Percentiles rank a stretch among this genome's conserved stretches.
These are phyloP conservation scores for Taxawa tesnikishii DNA, from an alignment of 2,329 filamentous ascomycete genomes.

Conservation along the genomic window DNA sequence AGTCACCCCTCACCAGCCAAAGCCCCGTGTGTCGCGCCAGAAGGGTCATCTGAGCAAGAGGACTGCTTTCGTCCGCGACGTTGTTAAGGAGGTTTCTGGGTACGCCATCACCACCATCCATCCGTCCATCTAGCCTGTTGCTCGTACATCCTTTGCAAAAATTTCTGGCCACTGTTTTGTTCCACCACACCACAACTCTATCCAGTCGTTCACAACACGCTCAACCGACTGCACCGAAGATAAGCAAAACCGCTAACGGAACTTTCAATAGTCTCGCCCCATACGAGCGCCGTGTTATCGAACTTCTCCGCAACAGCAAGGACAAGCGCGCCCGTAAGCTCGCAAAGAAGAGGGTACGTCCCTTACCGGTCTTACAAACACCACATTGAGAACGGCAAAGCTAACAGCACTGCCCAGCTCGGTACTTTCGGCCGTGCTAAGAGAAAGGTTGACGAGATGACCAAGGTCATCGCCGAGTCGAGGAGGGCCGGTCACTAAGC, in stretches of 20 bases:
- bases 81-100: slow-evolving; percentile 97
- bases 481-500: slow-evolving; percentile 62
- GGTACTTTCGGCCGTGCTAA: slow-evolving; percentile 98
- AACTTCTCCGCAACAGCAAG: slow-evolving; percentile 97
- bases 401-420: slow-evolving; percentile 45
- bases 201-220: not conserved
- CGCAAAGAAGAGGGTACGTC: slow-evolving; percentile 92
- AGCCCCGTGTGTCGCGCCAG: slow-evolving; percentile 48
- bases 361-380: too few relatives aligned
- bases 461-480: slow-evolving; percentile 93
- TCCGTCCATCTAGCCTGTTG: not conserved
- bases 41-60: slow-evolving; percentile 97
- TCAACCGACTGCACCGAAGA: slow-evolving; percentile 9
- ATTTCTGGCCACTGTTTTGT: not conserved
- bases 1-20: slow-evolving; percentile 39
- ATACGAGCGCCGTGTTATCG: slow-evolving; percentile 95
- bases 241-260: slow-evolving; percentile 4
- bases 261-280: slow-evolving; percentile 25
- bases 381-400: too few relatives aligned
- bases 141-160: not conserved
- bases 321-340: slow-evolving; percentile 99
- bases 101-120: slow-evolving; percentile 35
- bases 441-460: slow-evolving; percentile 99
- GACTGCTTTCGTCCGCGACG: slow-evolving; percentile 90
- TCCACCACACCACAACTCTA: slow-evolving; percentile 7